Evolutionary conservation across 768 basidiomycete species (phyloP), one percentile per base, ranked within the genome.

Genomic region (Russula earlei): DNA sequence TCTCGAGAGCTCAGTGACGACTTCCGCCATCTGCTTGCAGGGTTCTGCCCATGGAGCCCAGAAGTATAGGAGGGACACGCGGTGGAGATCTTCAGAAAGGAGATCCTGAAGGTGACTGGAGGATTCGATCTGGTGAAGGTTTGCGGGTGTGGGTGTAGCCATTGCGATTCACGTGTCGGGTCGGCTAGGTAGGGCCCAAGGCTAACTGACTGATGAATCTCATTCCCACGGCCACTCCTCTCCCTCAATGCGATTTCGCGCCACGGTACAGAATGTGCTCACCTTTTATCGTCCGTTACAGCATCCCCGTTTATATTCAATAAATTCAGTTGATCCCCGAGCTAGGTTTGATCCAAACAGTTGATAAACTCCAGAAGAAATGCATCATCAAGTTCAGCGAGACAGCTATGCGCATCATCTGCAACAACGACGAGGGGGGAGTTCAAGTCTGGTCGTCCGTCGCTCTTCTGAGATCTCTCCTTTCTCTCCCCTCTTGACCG

Each of bases 21-120:
- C 81, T 42, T 82, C 74, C 72, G 92, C 93, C 86, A 96, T 95
- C 64, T 85, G 78, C 63, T 77, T 77, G 75, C 94, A 98, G 38
- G 93, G 92, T 59, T 81, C 87, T 0, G 92, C 96, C 91, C 91
- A 87, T 70, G 81, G 74, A 41, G 94, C 90, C 87, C 92, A 94
- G 69, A 97, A 99, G 72, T 88, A 91, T 66, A 96, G 82, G 36
- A 95, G 74, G 4, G 93, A 93, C 22, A 95, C 78, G 20, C 88
- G 75, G 19, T 78, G 70, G 33, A 99, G 80, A 70, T 98, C 94
- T 20, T 70, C 65, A 0, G 83, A 84, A 45, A 97, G 81, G 9
- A 89, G 70, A 7, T 72, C 65, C 67, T 90, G 82, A 71, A 98
- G 91, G 48, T 90, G 79, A 1, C 77, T 71, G 1, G 89, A 69